These are phyloP conservation scores for Solidago caesia DNA, from an alignment of 129 eudicot species.

Conservation along the genomic window DNA sequence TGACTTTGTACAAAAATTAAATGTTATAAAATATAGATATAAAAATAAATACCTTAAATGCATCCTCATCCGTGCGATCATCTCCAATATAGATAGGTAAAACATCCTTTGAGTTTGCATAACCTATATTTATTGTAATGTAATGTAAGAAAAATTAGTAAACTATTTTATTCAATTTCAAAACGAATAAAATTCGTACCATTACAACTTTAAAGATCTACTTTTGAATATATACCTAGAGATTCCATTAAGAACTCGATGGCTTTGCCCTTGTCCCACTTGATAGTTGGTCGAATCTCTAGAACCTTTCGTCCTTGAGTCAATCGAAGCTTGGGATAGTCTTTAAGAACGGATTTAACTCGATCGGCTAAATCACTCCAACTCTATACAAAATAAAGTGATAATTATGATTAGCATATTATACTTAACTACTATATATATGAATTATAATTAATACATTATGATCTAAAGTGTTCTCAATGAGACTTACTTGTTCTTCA, in stretches of 20 bases:
- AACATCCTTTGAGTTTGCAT: constrained; percentile 53
- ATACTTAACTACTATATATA: neutral
- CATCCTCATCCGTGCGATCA: constrained; percentile 92
- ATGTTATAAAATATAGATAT: neutral
- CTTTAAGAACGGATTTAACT: constrained; percentile 68
- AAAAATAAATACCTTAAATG: constrained; percentile 58
- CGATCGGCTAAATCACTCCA: constrained; percentile 75
- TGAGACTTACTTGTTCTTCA: constrained; percentile 58
- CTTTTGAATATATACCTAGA: constrained; percentile 39
- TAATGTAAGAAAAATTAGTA: neutral
- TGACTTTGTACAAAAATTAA: neutral
- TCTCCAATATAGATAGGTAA: constrained; percentile 87
- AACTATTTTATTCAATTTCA: neutral
- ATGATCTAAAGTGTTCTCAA: neutral
- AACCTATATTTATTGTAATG: constrained; percentile 35
- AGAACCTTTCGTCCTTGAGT: constrained; percentile 87
- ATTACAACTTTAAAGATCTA: neutral
- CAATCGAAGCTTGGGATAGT: constrained; percentile 66
- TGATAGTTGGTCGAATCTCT: constrained; percentile 91
- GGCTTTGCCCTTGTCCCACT: constrained; percentile 98
- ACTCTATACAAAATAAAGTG: constrained; percentile 33
- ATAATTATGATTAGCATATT: neutral
- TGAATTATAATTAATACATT: no score
- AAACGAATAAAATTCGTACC: no score
- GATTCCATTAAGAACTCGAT: constrained; percentile 85